phyloP scores from a whole-genome alignment of 768 basidiomycete genomes.

The Strobilomyces echinocephalus region DNA sequence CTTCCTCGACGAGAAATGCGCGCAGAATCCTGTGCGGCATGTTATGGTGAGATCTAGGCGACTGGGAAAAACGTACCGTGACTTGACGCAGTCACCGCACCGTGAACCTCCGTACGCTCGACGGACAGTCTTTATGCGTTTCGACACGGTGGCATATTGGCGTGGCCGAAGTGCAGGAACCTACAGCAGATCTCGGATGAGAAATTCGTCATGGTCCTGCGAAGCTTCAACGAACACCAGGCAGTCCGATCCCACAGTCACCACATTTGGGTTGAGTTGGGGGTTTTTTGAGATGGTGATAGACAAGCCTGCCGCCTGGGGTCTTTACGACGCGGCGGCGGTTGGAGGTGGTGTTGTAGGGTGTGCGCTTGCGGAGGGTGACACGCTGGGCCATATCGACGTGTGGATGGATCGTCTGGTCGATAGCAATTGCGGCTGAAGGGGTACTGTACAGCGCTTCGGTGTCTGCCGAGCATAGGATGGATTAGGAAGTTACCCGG shows the following conservation, averaged over 20 bases:
- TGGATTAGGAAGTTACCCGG: slow-evolving; percentile 3
- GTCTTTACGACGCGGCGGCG: slow-evolving; percentile 95
- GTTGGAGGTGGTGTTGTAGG: slow-evolving; percentile 98
- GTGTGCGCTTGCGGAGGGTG: slow-evolving; percentile 96
- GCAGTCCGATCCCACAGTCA: slow-evolving; percentile 92
- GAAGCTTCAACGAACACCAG: slow-evolving; percentile 68
- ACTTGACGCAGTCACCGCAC: slow-evolving; percentile 93
- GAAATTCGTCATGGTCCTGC: background rate
- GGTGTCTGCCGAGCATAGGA: slow-evolving; percentile 12
- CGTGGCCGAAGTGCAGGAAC: slow-evolving; percentile 94
- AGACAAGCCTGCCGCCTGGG: slow-evolving; percentile 95
- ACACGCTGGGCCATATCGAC: slow-evolving; percentile 92
- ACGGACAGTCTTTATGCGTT: slow-evolving; percentile 94
- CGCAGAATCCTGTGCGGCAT: slow-evolving; percentile 72
- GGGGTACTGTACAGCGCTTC: slow-evolving; percentile 19
- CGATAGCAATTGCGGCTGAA: slow-evolving; percentile 17
- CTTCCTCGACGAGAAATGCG: slow-evolving; percentile 98
- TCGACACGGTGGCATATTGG: slow-evolving; percentile 92
- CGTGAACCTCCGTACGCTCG: slow-evolving; percentile 97
- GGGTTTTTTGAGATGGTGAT: slow-evolving; percentile 96
- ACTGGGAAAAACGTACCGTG: slow-evolving; percentile 59
- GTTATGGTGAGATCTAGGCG: background rate
- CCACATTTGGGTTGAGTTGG: slow-evolving; percentile 93
- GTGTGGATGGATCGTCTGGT: background rate
- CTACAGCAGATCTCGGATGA: slow-evolving; percentile 36